A percentile compares a stretch with the other conserved stretches of the same genome.
phyloP scores from a whole-genome alignment of 106 monocot species.

The Dendrobium huoshanense region DNA sequence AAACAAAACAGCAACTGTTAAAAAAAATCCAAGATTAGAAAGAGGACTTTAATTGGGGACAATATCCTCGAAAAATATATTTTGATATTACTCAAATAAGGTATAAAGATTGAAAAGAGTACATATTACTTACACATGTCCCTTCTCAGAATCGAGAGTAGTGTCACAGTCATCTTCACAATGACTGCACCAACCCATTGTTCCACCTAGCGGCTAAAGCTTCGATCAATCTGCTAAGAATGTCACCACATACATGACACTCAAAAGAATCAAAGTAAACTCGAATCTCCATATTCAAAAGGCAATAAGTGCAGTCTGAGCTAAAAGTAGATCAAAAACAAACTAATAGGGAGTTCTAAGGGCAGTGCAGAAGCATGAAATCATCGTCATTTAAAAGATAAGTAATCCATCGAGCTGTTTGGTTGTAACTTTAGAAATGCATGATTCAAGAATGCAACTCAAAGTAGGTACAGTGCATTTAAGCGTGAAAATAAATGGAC shows the following conservation, averaged over 20 bases:
- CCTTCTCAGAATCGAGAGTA: conserved; percentile 33
- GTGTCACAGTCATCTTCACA: conserved; percentile 24
- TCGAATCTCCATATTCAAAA: neutral
- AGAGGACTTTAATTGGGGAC: neutral
- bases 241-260: neutral
- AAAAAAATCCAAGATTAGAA: conserved; percentile 4
- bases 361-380: neutral
- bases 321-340: neutral
- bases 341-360: neutral
- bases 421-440: too few relatives aligned
- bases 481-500: neutral
- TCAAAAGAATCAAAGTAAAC: neutral
- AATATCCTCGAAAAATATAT: neutral
- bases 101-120: neutral
- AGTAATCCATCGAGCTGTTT: neutral
- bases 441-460: neutral
- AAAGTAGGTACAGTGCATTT: neutral
- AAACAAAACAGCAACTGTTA: conserved; percentile 51
- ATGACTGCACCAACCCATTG: conserved; percentile 39
- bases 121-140: conserved; percentile 30
- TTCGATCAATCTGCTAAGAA: neutral
- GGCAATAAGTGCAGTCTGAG: neutral
- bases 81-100: neutral
- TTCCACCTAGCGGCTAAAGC: neutral
- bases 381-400: neutral